phyloP scores from a whole-genome alignment of 306 rosid species.

The Prinsepia uniflora region DNA sequence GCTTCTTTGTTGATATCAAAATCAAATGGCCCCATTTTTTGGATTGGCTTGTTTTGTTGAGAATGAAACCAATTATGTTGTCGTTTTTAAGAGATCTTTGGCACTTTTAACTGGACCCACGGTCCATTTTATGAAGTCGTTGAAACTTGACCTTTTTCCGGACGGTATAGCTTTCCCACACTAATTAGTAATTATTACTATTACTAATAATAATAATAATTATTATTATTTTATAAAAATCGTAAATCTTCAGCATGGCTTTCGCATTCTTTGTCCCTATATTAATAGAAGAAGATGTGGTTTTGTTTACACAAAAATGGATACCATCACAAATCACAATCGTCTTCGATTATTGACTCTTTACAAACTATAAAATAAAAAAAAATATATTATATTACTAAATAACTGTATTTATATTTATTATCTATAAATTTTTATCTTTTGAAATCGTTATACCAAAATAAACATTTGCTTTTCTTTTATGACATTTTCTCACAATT shows the following conservation, averaged over 20 bases:
- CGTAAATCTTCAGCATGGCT: not conserved
- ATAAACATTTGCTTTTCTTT: no score
- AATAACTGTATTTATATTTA: no score
- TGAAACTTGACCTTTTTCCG: not conserved
- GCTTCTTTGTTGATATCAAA: no score
- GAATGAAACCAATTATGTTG: not conserved
- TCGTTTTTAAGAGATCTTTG: not conserved
- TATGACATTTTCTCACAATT: no score
- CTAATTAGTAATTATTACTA: not conserved
- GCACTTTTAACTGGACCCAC: not conserved
- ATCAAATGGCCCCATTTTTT: not conserved
- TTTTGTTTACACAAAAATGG: no score
- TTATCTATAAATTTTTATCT: no score
- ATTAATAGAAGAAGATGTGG: not conserved
- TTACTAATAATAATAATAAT: no score
- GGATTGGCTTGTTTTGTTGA: not conserved
- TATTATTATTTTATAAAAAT: not conserved
- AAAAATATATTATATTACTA: no score
- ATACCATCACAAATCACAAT: no score
- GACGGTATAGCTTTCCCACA: not conserved
- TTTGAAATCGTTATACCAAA: no score
- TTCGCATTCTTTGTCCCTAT: not conserved
- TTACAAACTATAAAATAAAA: no score
- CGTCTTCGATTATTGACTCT: no score
- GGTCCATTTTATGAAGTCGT: not conserved